phyloP scores from a whole-genome alignment of 257 asterid species.

The Rubia yunnanensis region DNA sequence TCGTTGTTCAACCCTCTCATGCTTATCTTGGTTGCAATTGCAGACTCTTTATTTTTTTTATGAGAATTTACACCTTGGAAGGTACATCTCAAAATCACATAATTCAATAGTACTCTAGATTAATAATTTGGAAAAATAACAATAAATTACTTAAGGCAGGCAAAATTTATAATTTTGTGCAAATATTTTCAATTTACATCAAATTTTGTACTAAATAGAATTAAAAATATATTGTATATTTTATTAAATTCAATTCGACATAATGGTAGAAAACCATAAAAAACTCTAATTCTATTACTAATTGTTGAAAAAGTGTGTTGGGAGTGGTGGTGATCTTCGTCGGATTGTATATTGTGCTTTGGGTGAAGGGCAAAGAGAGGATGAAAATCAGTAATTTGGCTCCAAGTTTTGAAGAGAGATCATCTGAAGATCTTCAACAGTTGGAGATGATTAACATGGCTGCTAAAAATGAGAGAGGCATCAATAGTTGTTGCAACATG shows the following conservation, averaged over 20 bases:
- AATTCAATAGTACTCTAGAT: no score
- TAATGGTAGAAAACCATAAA: no score
- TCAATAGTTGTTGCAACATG: conserved; percentile 5
- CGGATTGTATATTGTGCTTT: conserved; percentile 52
- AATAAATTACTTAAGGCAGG: no score
- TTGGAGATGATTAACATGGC: background rate
- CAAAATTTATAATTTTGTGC: no score
- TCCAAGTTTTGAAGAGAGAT: conserved; percentile 8
- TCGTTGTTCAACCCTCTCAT: conserved; percentile 57
- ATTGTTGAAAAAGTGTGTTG: conserved; percentile 26
- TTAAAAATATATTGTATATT: no score
- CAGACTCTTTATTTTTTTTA: conserved; percentile 45
- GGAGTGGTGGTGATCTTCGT: conserved; percentile 45
- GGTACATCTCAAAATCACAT: conserved; percentile 23
- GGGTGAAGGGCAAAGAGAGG: conserved; percentile 58
- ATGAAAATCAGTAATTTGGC: conserved; percentile 26
- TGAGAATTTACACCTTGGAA: conserved; percentile 54
- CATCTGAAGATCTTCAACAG: background rate
- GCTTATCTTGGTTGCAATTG: conserved; percentile 57
- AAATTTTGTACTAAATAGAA: no score
- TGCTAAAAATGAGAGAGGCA: background rate
- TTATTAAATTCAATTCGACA: no score
- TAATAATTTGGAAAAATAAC: no score
- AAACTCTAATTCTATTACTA: no score
- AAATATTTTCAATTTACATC: no score